Base-by-base conservation (phyloP, 805 yeast genomes). In the Pichia pseudocactophila region DNA sequence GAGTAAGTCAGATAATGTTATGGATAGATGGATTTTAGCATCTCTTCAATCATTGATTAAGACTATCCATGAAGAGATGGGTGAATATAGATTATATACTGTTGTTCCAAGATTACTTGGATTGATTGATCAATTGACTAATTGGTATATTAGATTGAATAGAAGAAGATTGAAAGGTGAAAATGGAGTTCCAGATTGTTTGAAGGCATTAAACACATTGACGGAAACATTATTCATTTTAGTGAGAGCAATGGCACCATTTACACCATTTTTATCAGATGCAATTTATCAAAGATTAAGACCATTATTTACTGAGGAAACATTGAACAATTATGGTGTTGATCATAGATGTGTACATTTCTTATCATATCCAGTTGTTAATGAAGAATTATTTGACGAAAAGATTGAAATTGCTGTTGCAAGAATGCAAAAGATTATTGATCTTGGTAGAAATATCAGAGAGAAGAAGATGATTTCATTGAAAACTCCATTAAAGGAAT, bases 61-160 rank as follows among this genome's bases (percentile, higher is more conserved):
- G 61, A 86, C 73, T 59, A 86, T 92, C 55, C 96, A 90, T 64
- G 64, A 67, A 45, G 98, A 92, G 71, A 92, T 92, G 98, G 65
- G 62, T 40, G 83, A 76, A 50, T 92, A 92, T 71, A 78, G 95
- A 65, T 73, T 92, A 51, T 92, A 87, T 68, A 88, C 97, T 35
- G 99, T 92, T 53, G 97, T 92, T 52, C 97, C 98, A 55, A 84
- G 82, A 59, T 70, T 92, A 59, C 74, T 92, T 59, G 74, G 76
- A 45, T 81, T 92, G 64, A 84, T 92, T 62, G 98, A 92, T 59
- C 86, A 86, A 60, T 76, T 92, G 66, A 92, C 99, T 52, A 92
- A 92, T 71, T 92, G 97, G 97, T 92, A 92, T 71, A 92, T 92
- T 63, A 82, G 99, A 65, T 85, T 92, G 67, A 92, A 92, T 72